Percentiles rank a stretch among this genome's conserved stretches.
phyloP scores from a whole-genome alignment of 2,329 filamentous ascomycete genomes.

The Alternaria tenuissima region DNA sequence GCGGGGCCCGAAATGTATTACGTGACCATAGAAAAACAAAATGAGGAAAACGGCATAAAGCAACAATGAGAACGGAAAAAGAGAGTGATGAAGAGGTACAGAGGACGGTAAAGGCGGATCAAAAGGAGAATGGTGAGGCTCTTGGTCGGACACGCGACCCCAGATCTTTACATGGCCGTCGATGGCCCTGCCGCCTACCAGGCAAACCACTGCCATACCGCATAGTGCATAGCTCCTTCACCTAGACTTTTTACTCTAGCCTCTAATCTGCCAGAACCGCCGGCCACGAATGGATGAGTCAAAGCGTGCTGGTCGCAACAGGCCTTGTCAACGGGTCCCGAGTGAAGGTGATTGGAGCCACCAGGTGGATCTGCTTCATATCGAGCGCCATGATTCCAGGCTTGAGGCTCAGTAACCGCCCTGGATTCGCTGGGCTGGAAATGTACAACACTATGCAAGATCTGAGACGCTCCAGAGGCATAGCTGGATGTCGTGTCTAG shows the following conservation, averaged over 20 bases:
- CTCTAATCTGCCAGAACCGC: conserved; percentile 39
- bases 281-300: conserved; percentile 36
- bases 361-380: conserved; percentile 34
- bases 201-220: conserved; percentile 34
- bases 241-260: conserved; percentile 19
- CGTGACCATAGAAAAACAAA: conserved; percentile 21
- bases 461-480: conserved; percentile 48
- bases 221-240: conserved; percentile 36
- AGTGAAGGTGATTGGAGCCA: conserved; percentile 45
- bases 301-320: conserved; percentile 35
- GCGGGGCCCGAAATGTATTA: conserved; percentile 26
- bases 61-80: conserved; percentile 13
- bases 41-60: conserved; percentile 22
- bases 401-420: conserved; percentile 47
- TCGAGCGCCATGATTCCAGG: conserved; percentile 44
- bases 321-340: conserved; percentile 30
- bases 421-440: conserved; percentile 46
- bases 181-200: conserved; percentile 31
- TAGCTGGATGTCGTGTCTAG: conserved; percentile 41
- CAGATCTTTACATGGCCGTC: conserved; percentile 30
- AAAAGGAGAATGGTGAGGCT: conserved; percentile 30
- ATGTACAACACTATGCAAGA: conserved; percentile 45
- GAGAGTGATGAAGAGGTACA: conserved; percentile 13
- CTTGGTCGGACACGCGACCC: conserved; percentile 37
- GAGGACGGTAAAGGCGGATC: conserved; percentile 19